These are phyloP conservation scores for Polytrichum formosum DNA, from an alignment of 225 moss, liverwort and hornwort species.

Conservation along the genomic window DNA sequence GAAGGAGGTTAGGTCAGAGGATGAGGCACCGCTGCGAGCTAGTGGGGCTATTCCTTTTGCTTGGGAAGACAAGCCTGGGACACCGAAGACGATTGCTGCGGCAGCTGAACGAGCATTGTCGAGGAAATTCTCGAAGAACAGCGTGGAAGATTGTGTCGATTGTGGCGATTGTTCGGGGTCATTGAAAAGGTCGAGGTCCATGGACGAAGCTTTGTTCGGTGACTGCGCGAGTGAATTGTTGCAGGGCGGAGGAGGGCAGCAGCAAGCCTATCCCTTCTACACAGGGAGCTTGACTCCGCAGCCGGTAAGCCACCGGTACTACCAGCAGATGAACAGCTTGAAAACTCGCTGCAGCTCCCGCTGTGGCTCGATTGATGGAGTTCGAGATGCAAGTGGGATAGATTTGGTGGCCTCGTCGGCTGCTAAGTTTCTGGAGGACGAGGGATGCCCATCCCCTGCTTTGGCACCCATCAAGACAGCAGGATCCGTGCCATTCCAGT, in stretches of 20 bases:
- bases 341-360: slow-evolving; percentile 16
- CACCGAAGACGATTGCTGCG: slow-evolving; percentile 46
- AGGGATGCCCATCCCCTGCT: slow-evolving; percentile 46
- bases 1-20: background rate
- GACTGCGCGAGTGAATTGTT: slow-evolving; percentile 13
- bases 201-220: slow-evolving; percentile 22
- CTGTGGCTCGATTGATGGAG: slow-evolving; percentile 18
- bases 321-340: slow-evolving; percentile 8
- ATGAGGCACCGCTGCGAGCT: background rate
- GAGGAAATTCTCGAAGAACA: slow-evolving; percentile 33
- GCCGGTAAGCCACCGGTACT: slow-evolving; percentile 19
- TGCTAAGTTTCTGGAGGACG: slow-evolving; percentile 58
- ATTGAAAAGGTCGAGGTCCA: slow-evolving; percentile 6
- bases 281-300: slow-evolving; percentile 13
- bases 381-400: slow-evolving; percentile 26
- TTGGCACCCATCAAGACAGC: slow-evolving; percentile 50
- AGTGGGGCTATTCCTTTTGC: slow-evolving; percentile 12
- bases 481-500: slow-evolving; percentile 68
- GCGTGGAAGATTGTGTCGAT: background rate
- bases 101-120: slow-evolving; percentile 54
- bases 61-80: slow-evolving; percentile 29
- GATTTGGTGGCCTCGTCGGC: slow-evolving; percentile 74
- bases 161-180: too few species aligned
- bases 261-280: slow-evolving; percentile 4
- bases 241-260: slow-evolving; percentile 3